These are phyloP conservation scores for Leccinum arenicola DNA, from an alignment of 768 basidiomycete genomes.

Conservation along the genomic window DNA sequence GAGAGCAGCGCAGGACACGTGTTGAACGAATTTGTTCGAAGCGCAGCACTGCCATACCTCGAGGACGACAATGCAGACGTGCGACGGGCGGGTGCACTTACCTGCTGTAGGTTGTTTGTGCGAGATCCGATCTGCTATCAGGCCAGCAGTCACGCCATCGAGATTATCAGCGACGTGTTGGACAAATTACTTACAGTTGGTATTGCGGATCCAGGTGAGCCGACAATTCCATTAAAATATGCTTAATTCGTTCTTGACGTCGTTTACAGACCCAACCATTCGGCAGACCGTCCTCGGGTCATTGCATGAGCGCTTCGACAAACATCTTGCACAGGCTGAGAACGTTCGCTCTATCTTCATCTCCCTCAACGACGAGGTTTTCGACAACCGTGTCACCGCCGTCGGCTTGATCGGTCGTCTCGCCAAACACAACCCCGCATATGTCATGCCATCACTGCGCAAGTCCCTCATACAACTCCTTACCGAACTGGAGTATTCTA, in stretches of 20 bases:
- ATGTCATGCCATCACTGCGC: slow-evolving; percentile 95
- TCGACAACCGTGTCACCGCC: slow-evolving; percentile 89
- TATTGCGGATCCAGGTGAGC: slow-evolving; percentile 89
- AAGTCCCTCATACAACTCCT: slow-evolving; percentile 95
- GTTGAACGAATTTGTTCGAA: slow-evolving; percentile 93
- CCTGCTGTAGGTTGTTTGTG: slow-evolving; percentile 89
- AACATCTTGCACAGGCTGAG: slow-evolving; percentile 95
- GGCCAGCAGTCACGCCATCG: slow-evolving; percentile 92
- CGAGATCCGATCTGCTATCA: slow-evolving; percentile 96
- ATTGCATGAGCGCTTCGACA: slow-evolving; percentile 92
- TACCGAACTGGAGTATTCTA: slow-evolving; percentile 96
- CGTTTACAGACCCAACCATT: slow-evolving; percentile 60
- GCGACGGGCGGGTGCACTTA: slow-evolving; percentile 83
- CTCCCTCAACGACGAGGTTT: slow-evolving; percentile 95
- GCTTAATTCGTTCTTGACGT: slow-evolving; percentile 6
- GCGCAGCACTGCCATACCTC: slow-evolving; percentile 86
- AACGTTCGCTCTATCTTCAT: slow-evolving; percentile 98
- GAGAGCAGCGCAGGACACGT: slow-evolving; percentile 63
- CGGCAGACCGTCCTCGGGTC: slow-evolving; percentile 82
- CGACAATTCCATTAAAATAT: neutral
- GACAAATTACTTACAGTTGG: slow-evolving; percentile 94
- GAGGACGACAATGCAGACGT: slow-evolving; percentile 91
- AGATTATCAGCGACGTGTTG: slow-evolving; percentile 96
- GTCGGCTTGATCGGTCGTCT: slow-evolving; percentile 90
- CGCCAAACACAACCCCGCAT: slow-evolving; percentile 94